These are phyloP conservation scores for Yarrowia yakushimensis DNA, from an alignment of 805 yeast genomes.

Conservation along the genomic window DNA sequence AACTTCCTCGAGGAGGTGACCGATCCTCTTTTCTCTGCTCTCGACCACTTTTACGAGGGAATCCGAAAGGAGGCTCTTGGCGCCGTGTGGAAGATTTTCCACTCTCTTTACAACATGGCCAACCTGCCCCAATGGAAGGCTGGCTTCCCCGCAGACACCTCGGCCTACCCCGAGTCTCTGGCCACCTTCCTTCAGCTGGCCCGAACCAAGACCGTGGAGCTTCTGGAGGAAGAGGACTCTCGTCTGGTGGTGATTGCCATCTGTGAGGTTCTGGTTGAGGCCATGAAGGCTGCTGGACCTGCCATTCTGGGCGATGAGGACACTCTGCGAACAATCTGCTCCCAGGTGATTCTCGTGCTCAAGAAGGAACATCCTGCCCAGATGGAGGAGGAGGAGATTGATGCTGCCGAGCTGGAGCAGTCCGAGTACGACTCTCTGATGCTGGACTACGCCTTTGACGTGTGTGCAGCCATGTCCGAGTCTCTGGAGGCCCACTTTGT, in stretches of 20 bases:
- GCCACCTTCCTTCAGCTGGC: slow-evolving; percentile 61
- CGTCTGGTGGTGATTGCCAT: slow-evolving; percentile 73
- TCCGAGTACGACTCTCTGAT: slow-evolving; percentile 61
- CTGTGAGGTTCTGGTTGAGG: slow-evolving; percentile 68
- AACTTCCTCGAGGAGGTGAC: slow-evolving; percentile 68
- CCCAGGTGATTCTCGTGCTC: slow-evolving; percentile 66
- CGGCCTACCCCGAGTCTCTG: slow-evolving; percentile 42
- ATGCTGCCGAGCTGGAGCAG: slow-evolving; percentile 48
- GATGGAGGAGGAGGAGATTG: slow-evolving; percentile 56
- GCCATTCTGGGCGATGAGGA: slow-evolving; percentile 54
- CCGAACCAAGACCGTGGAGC: slow-evolving; percentile 59
- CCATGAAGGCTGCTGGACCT: slow-evolving; percentile 68
- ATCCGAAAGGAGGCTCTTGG: slow-evolving; percentile 82
- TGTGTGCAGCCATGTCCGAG: slow-evolving; percentile 67
- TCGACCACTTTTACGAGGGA: slow-evolving; percentile 79
- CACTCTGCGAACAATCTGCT: slow-evolving; percentile 63
- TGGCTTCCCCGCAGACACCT: slow-evolving; percentile 35
- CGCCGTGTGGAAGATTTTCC: slow-evolving; percentile 78
- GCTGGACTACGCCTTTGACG: slow-evolving; percentile 82
- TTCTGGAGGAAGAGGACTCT: slow-evolving; percentile 78
- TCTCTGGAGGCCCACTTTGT: slow-evolving; percentile 78
- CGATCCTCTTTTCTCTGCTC: slow-evolving; percentile 61
- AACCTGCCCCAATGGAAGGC: slow-evolving; percentile 36
- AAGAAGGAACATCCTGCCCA: slow-evolving; percentile 84
- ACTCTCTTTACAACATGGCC: slow-evolving; percentile 50